Evolutionary conservation across 257 asterid genomes (phyloP).

Genomic region (Ilex aquifolium): DNA sequence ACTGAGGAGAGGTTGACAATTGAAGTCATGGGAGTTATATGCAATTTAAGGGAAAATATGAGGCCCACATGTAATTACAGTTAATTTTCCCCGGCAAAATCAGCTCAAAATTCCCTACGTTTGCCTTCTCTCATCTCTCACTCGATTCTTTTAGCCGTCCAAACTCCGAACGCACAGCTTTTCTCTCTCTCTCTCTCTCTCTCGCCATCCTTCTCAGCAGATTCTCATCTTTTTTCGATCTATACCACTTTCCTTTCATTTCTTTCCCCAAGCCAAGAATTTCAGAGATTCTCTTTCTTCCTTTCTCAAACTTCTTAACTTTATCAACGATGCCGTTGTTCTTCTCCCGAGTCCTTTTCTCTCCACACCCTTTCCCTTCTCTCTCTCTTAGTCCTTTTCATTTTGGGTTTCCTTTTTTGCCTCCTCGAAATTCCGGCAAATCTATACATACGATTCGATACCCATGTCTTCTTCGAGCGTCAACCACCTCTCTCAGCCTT

Average conservation of each 20-base stretch:
- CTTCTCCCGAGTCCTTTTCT: no score
- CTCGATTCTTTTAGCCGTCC: constrained; percentile 44
- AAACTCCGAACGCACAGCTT: constrained; percentile 26
- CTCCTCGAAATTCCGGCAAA: constrained; percentile 19
- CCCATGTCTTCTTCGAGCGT: constrained; percentile 59
- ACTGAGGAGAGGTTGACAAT: no score
- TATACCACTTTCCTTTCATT: constrained; percentile 32
- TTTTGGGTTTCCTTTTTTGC: constrained; percentile 14
- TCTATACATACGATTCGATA: constrained; percentile 27
- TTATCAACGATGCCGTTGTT: no score
- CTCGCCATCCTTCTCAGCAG: neutral
- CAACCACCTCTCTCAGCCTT: constrained; percentile 80
- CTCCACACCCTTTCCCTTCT: neutral
- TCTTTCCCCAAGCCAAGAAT: constrained; percentile 92
- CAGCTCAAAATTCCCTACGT: constrained; percentile 1
- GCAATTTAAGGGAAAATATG: no score
- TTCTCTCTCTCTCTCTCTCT: constrained; percentile 18
- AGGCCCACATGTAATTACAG: no score
- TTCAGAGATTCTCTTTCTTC: constrained; percentile 8
- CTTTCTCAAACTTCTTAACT: constrained; percentile 28
- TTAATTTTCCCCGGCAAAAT: no score
- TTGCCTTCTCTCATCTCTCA: constrained; percentile 17
- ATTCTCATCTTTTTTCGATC: neutral
- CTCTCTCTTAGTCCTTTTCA: constrained; percentile 26
- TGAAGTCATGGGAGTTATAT: no score